Base-by-base conservation (phyloP, 2,329 filamentous ascomycete species). In the Aspergillus spinulosporus region DNA sequence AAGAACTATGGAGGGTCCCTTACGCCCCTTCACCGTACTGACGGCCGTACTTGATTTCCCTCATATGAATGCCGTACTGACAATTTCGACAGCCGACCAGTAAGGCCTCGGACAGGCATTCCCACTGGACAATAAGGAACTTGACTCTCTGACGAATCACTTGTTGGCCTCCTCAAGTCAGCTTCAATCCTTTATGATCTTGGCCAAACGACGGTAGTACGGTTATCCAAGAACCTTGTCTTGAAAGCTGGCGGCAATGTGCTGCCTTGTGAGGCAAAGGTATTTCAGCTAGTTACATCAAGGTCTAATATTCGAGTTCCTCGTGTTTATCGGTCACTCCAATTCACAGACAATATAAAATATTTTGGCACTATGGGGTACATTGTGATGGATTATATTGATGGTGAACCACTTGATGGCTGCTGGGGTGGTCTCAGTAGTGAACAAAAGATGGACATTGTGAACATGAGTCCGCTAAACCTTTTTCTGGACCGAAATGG, bases 331-430 rank as follows among this genome's bases (percentile, higher is more conserved):
- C 62, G 64, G 5, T 47, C 61, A 34, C 62, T 66, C 39, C 54
- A 64, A 15, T 26, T 67, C 12, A 28, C 47, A 26, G 63, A 68
- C 45, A 37, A 62, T 2, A 63, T 58, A 5, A 45, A 61, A 26
- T 64, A 64, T 29, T 68, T 64, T 52, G 63, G 60, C n/a, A 65
- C 54, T 2, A 54, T 29, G 28, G 63, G 67, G 12, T 68, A 68
- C 42, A 59, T 68, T 50, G 59, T 68, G 29, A 68, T 70, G 64
- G 68, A 68, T 62, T 68, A 64, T 52, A 62, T 70, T 47, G 31
- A 60, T 36, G 66, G 68, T 4, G 26, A 62, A 53, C 58, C 62
- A 4, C 64, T 69, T 28, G 67, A 63, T 50, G 46, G 60, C 49
- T 63, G 64, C 55, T 68, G 64, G 66, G 54, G 51, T 31, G 9